Base-by-base conservation (phyloP, 148 eudicot genomes). In the Chenopodium formosanum region DNA sequence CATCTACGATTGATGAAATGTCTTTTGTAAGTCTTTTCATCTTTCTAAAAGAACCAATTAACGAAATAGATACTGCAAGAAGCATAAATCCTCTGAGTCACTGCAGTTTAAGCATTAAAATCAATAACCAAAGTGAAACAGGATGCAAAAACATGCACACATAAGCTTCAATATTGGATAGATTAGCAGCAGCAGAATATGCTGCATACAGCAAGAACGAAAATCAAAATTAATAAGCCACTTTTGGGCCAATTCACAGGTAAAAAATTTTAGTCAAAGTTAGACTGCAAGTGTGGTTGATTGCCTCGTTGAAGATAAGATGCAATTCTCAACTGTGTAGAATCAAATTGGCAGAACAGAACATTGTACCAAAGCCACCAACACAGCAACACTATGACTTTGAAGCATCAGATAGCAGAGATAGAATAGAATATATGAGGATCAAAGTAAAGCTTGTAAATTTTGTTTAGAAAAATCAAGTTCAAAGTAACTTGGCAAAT, bases 11-110 rank as follows among this genome's bases (percentile, higher is more conserved):
- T 10, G 89, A 40, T 40, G 97, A 86, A 44, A 50, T 82, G 76
- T 93, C 95, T 75, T 84, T 88, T 11, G 93, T 86, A 72, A 95
- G 94, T 86, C 85, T 92, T 89, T 90, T 93, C 92, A 92, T 83
- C 86, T 90, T 92, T 85, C 86, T 91, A 74, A 95, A 95, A 79
- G 99, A 91, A 70, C 94, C 90, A 84, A 95, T 87, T 74, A 94
- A 85, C 3, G 90, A 84, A 74, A 95, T 87, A 74, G 97, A 89
- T 85, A 95, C 97, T 95, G 97, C 97, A 92, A 78, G 75, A 78
- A 82, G 77, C 76, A 84, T n/a, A 77, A 74, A 72, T n/a, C 76
- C 44, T 65, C 75, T 77, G 62, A 80, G 79, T 78, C 58, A 73
- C 68, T 34, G 83, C 67, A 29, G 31, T 37, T 70, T 76, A 14